These are phyloP conservation scores for Gloeostereum incarnatum DNA, from an alignment of 768 basidiomycete genomes.

Conservation along the genomic window DNA sequence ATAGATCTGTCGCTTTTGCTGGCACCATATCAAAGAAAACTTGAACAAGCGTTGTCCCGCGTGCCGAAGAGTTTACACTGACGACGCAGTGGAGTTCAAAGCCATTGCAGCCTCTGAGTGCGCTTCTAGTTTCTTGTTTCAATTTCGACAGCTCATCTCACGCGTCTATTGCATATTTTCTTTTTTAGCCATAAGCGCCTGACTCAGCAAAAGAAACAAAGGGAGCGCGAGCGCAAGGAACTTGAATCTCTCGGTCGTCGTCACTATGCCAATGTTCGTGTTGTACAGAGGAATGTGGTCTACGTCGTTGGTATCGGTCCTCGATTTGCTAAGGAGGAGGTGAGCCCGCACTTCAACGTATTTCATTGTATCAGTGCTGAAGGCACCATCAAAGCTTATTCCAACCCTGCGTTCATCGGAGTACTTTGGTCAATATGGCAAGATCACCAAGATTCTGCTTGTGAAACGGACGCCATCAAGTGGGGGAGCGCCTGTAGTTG, in stretches of 20 bases:
- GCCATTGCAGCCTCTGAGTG: slow-evolving; percentile 94
- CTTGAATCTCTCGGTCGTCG: slow-evolving; percentile 78
- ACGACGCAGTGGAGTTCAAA: slow-evolving; percentile 91
- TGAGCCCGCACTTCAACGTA: slow-evolving; percentile 24
- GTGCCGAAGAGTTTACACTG: slow-evolving; percentile 87
- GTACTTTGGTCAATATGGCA: slow-evolving; percentile 98
- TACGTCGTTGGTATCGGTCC: slow-evolving; percentile 95
- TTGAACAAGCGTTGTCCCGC: slow-evolving; percentile 95
- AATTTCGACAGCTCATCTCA: slow-evolving; percentile 10
- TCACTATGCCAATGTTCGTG: slow-evolving; percentile 85
- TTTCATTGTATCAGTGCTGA: background rate
- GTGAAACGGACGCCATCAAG: slow-evolving; percentile 81
- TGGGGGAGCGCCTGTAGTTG: slow-evolving; percentile 66
- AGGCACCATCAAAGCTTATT: slow-evolving; percentile 51
- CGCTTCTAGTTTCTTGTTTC: slow-evolving; percentile 23
- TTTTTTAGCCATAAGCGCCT: slow-evolving; percentile 79
- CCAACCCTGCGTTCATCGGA: slow-evolving; percentile 89
- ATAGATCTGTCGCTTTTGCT: slow-evolving; percentile 99
- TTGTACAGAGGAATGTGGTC: slow-evolving; percentile 94
- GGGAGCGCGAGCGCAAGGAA: slow-evolving; percentile 94
- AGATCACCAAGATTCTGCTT: slow-evolving; percentile 91
- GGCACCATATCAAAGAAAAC: slow-evolving; percentile 96
- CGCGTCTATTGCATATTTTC: slow-evolving; percentile 7
- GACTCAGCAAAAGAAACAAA: slow-evolving; percentile 89
- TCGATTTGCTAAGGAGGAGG: slow-evolving; percentile 94